A percentile compares a stretch with the other conserved stretches of the same genome.
Conservation (phyloP, 164 flowering plant species). For the Vitis amurensis region DNA sequence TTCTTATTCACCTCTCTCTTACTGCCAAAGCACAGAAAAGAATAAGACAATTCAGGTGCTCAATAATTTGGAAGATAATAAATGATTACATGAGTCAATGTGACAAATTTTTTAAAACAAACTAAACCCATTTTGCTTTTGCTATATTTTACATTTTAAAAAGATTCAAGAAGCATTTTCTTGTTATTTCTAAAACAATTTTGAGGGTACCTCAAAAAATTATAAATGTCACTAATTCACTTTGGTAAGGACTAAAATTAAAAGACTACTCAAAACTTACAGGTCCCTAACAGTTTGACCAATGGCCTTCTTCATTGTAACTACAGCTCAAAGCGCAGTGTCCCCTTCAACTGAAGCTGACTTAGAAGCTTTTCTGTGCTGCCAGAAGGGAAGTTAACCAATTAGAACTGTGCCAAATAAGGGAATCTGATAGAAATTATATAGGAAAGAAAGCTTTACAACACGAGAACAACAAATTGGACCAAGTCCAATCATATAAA, state of each 20-base stretch:
- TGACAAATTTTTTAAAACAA: background rate
- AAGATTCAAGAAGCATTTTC: no score
- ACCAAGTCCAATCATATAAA: no score
- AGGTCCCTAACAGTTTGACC: slow-evolving; percentile 93
- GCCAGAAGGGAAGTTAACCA: background rate
- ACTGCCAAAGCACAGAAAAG: slow-evolving; percentile 44
- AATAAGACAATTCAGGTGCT: background rate
- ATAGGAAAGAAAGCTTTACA: no score
- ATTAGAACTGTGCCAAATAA: slow-evolving; percentile 2
- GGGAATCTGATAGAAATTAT: no score
- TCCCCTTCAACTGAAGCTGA: slow-evolving; percentile 11
- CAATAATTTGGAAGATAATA: background rate
- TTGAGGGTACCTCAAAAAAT: no score
- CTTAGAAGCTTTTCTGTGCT: background rate
- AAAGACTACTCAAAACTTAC: slow-evolving; percentile 46
- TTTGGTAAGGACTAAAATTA: no score
- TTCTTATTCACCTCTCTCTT: slow-evolving; percentile 97
- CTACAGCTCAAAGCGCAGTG: slow-evolving; percentile 15
- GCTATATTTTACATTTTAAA: no score
- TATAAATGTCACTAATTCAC: no score
- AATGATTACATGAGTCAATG: background rate
- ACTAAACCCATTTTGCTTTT: background rate
- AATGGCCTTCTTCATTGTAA: slow-evolving; percentile 81
- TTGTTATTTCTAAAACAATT: no score
- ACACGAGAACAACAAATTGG: no score